phyloP scores from a whole-genome alignment of 331 rosid genomes.

The Spiraea crenata region DNA sequence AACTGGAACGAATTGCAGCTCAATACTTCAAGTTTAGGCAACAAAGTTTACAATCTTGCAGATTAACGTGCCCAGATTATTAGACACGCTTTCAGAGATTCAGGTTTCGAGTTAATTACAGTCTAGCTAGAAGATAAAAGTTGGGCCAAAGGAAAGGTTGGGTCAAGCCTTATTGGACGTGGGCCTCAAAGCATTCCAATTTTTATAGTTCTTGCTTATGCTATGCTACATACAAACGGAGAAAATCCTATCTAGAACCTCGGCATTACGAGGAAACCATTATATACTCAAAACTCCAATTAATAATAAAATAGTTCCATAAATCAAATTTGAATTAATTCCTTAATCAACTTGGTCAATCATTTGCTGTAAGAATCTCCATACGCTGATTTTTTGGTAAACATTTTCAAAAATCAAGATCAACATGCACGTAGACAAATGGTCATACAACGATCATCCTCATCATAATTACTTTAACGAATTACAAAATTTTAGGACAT shows the following conservation, averaged over 20 bases:
- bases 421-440: neutral
- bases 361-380: neutral
- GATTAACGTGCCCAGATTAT: neutral
- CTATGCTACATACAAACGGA: no score
- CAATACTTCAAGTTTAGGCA: neutral
- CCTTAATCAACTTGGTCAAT: neutral
- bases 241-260: no score
- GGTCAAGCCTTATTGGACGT: no score
- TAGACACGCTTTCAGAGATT: no score
- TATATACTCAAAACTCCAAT: constrained; percentile 2
- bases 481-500: neutral
- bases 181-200: no score
- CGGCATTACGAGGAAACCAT: no score
- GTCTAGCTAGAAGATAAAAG: no score
- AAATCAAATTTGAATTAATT: neutral
- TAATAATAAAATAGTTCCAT: neutral
- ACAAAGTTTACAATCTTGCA: no score
- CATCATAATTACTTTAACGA: neutral
- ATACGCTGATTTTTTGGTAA: neutral
- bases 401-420: neutral
- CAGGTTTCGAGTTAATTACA: no score
- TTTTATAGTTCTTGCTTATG: no score
- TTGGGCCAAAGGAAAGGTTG: no score
- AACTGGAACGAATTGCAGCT: no score
- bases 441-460: neutral